A percentile compares a stretch with the other conserved stretches of the same genome.
These are phyloP conservation scores for Syzygium malaccense DNA, from an alignment of 441 rosid species.

Conservation along the genomic window DNA sequence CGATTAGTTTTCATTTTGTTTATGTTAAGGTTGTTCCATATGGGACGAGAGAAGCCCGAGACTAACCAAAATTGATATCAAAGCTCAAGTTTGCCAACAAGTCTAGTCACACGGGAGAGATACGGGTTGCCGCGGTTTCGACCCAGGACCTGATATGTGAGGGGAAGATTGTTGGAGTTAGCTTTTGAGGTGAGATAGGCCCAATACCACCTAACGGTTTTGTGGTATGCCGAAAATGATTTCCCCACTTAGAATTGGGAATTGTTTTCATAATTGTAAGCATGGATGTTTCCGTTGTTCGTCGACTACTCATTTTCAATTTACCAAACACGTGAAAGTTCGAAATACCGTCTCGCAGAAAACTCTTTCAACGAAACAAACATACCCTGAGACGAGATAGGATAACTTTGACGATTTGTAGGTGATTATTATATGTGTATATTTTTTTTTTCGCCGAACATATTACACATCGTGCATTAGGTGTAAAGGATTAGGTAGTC, in stretches of 20 bases:
- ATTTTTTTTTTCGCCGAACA: background rate
- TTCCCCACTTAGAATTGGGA: background rate
- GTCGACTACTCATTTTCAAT: background rate
- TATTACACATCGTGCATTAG: background rate
- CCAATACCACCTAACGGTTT: no score
- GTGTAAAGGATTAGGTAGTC: background rate
- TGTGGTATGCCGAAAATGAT: background rate
- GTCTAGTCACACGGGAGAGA: no score
- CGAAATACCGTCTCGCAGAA: background rate
- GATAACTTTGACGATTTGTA: background rate
- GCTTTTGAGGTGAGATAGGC: no score
- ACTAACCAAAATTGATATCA: no score
- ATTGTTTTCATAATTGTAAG: background rate
- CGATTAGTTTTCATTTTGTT: no score
- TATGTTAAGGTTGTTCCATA: no score
- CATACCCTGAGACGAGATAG: accelerated
- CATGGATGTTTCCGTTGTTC: background rate
- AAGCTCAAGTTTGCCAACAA: no score
- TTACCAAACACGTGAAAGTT: background rate
- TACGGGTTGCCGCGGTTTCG: no score
- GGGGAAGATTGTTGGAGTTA: no score
- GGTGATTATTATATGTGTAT: background rate
- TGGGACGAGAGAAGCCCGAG: no score
- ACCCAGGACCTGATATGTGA: no score
- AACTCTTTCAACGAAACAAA: background rate